A percentile compares a stretch with the other conserved stretches of the same genome.
These are phyloP conservation scores for Trichoderma simmonsii DNA, from an alignment of 2,329 filamentous ascomycete species.

Conservation along the genomic window DNA sequence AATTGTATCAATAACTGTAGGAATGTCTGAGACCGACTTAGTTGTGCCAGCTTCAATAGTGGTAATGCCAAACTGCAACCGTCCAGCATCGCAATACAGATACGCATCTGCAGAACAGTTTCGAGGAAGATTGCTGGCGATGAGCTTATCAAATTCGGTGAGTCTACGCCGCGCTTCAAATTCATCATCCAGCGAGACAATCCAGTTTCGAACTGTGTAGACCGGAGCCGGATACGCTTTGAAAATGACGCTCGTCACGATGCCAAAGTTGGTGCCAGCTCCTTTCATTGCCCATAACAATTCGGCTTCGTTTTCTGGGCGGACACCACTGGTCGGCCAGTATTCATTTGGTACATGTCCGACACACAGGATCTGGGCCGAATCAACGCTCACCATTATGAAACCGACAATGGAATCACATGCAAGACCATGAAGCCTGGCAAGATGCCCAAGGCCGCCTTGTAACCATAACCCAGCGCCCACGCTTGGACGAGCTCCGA, in stretches of 20 bases:
- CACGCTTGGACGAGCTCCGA: conserved; percentile 61
- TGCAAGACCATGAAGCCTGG: conserved; percentile 52
- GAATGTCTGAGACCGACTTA: conserved; percentile 13
- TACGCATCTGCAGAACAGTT: conserved; percentile 53
- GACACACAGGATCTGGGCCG: conserved; percentile 46
- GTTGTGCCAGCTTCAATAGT: conserved; percentile 41
- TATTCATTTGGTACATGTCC: conserved; percentile 49
- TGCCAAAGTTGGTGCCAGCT: conserved; percentile 58
- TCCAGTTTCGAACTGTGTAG: conserved; percentile 42
- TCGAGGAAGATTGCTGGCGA: conserved; percentile 40
- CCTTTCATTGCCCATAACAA: conserved; percentile 58
- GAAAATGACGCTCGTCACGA: conserved; percentile 54
- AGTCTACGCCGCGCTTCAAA: conserved; percentile 34
- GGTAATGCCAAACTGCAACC: conserved; percentile 51
- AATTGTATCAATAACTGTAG: conserved; percentile 21
- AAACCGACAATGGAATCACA: conserved; percentile 61
- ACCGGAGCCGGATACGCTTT: conserved; percentile 41
- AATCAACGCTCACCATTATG: conserved; percentile 51
- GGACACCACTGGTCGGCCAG: conserved; percentile 39
- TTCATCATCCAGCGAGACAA: conserved; percentile 32
- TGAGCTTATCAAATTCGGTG: conserved; percentile 35
- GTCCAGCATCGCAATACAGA: conserved; percentile 47
- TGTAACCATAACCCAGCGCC: conserved; percentile 62
- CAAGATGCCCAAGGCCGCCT: conserved; percentile 61
- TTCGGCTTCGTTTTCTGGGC: conserved; percentile 47